Base-by-base conservation (phyloP, 148 eudicot genomes). In the Cornus controversa region DNA sequence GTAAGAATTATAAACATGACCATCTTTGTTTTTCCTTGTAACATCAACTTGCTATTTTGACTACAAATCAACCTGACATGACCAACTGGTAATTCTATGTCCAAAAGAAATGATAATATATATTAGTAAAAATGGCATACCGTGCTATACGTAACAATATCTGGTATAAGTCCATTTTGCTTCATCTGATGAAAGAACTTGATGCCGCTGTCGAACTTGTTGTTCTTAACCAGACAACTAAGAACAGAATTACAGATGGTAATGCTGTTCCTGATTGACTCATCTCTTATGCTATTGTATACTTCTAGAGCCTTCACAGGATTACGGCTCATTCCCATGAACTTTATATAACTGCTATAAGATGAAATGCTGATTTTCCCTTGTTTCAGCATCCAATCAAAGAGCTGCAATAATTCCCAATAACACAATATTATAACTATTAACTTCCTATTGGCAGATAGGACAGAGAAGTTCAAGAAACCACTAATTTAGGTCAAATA, bases 341-440 rank as follows among this genome's bases (percentile, higher is more conserved):
- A 86, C 86, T 88, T 94, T 27, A 94, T 88, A 72, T 92, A 94
- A 83, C 92, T 92, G 81, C 98, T 94, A 84, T 94, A 94, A 67
- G 98, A 88, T 29, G 94, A 89, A 84, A 69, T 22, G 78, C 80
- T 92, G 70, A 89, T 84, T 83, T 83, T 89, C 75, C 85, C 93
- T 64, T 89, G 84, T 78, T 75, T 84, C 71, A 81, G 89, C 98
- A 94, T 94, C 98, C 98, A 94, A 84, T 86, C 85, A 89, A 94
- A 94, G 57, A 92, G 87, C 98, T 94, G 97, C 87, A 83, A 57
- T 20, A 66, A 22, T 25, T 24, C 24, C 29, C 47, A 64, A 24
- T 26, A 6, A 58, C 27, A 69, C 69, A 24, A 36, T 69, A 40
- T 75, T 40, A 0, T 28, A 20, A 54, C 18, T 42, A 77, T 69